Base-by-base conservation (phyloP, 2,329 filamentous ascomycete species). In the Colletotrichum australisinense region DNA sequence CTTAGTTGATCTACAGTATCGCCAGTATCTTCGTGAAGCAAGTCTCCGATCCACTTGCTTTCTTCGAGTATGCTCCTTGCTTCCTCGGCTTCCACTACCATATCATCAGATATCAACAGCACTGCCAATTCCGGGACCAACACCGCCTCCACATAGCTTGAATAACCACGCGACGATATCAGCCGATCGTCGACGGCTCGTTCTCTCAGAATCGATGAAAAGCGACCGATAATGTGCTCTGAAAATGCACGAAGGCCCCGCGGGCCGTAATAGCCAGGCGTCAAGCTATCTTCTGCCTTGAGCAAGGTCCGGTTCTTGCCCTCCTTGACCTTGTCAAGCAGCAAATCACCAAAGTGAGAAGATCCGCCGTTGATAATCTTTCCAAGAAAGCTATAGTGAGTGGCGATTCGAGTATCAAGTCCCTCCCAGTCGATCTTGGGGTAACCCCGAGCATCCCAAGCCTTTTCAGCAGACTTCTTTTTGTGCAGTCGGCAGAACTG, bases 231-330 rank as follows among this genome's bases (percentile, higher is more conserved):
- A 49, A 95, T 88, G 67, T 88, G 89, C 77, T 94, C 92, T 57
- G 91, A 93, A 88, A 98, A 94, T 64, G 89, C 83, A 62, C 90
- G 89, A 64, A 93, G 87, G 1, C 95, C 95, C 24, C 92, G 89
- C 3, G 92, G 89, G 1, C 95, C 95, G 82, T 97, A 98, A 82
- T 97, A 98, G 0, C 95, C 95, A 11, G 93, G 93, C 3, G 89
- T 91, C 35, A 93, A 86, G 68, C 86, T 88, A 62, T 88, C 86
- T 32, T 90, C 84, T 63, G 87, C 90, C 72, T 90, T 88, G 64
- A 90, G 84, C 69, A 93, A 84, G 30, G 88, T 92, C 65, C 89
- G 87, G 35, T 88, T 89, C 78, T 88, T 86, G 14, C 92, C 92
- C 2, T 84, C 81, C 80, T 87, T 86, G 56, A 93, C 84, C 14